These are phyloP conservation scores for Solanum bulbocastanum DNA, from an alignment of 257 asterid genomes.

Conservation along the genomic window DNA sequence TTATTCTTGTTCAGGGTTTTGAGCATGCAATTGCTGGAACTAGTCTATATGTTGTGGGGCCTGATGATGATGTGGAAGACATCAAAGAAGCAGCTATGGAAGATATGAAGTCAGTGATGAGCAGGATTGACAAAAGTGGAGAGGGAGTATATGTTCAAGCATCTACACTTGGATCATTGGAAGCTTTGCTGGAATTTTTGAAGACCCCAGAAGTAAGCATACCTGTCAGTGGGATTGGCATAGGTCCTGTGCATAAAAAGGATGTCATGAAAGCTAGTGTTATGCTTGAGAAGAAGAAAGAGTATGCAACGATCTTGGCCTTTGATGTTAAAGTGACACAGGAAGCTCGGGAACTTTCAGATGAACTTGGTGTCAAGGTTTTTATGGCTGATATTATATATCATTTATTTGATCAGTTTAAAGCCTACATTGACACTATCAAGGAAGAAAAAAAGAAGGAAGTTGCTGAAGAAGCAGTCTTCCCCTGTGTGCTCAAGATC, in stretches of 20 bases:
- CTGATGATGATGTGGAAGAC: constrained; percentile 71
- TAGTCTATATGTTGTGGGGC: constrained; percentile 80
- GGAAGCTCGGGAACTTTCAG: constrained; percentile 91
- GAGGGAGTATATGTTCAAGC: constrained; percentile 98
- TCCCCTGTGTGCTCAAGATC: constrained; percentile 91
- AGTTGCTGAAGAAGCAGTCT: constrained; percentile 94
- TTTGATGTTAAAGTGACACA: constrained; percentile 89
- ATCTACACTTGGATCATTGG: constrained; percentile 93
- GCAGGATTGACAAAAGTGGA: constrained; percentile 83
- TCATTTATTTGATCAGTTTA: constrained; percentile 88
- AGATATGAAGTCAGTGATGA: constrained; percentile 93
- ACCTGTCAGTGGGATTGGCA: constrained; percentile 97
- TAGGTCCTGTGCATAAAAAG: constrained; percentile 93
- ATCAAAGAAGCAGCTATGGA: constrained; percentile 86
- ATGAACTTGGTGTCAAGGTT: constrained; percentile 84
- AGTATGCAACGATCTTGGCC: constrained; percentile 85
- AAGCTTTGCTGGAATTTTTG: constrained; percentile 89
- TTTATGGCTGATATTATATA: constrained; percentile 83
- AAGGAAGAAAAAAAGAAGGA: constrained; percentile 95
- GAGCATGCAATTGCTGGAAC: constrained; percentile 99
- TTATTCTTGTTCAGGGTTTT: constrained; percentile 55
- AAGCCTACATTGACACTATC: constrained; percentile 84
- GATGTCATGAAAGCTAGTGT: constrained; percentile 98
- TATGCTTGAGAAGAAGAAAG: constrained; percentile 97
- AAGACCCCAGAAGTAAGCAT: constrained; percentile 81